Conservation (phyloP, 768 basidiomycete genomes). For the Lactarius deliciosus region DNA sequence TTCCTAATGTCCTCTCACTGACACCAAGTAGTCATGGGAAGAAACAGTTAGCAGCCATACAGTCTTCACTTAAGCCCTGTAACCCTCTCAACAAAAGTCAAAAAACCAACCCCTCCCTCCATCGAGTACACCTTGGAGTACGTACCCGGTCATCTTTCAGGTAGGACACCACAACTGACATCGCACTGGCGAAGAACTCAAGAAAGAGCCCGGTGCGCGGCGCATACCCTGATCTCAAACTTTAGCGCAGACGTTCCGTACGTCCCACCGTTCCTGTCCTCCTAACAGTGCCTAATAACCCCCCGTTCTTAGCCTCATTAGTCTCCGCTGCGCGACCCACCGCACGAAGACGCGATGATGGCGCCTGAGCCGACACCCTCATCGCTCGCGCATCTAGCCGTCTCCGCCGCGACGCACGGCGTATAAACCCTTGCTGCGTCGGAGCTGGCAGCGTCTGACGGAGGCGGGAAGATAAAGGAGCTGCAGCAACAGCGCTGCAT, state of each 20-base stretch:
- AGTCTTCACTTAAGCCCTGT: no score
- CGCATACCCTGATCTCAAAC: slow-evolving; percentile 72
- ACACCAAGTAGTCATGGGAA: no score
- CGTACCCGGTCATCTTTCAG: neutral
- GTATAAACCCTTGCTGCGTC: slow-evolving; percentile 37
- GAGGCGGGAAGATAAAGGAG: slow-evolving; percentile 56
- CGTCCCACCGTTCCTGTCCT: slow-evolving; percentile 29
- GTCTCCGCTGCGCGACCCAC: slow-evolving; percentile 20
- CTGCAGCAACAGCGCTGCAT: slow-evolving; percentile 69
- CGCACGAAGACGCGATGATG: slow-evolving; percentile 61
- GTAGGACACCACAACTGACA: neutral
- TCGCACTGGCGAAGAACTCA: slow-evolving; percentile 54
- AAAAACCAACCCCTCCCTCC: neutral
- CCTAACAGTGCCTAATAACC: no score
- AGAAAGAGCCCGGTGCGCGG: slow-evolving; percentile 88
- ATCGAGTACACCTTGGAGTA: no score
- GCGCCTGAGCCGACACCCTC: slow-evolving; percentile 70
- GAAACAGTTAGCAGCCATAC: no score
- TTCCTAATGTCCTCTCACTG: no score
- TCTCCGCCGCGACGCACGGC: slow-evolving; percentile 31
- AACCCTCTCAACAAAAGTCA: no score
- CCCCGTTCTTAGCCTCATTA: neutral
- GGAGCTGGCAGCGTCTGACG: slow-evolving; percentile 24
- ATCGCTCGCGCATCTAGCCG: slow-evolving; percentile 53
- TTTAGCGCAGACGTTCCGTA: slow-evolving; percentile 47